Evolutionary conservation across 1,139 yeast genomes (phyloP), one percentile per base, ranked within the genome.

Genomic region (Yueomyces sp.): DNA sequence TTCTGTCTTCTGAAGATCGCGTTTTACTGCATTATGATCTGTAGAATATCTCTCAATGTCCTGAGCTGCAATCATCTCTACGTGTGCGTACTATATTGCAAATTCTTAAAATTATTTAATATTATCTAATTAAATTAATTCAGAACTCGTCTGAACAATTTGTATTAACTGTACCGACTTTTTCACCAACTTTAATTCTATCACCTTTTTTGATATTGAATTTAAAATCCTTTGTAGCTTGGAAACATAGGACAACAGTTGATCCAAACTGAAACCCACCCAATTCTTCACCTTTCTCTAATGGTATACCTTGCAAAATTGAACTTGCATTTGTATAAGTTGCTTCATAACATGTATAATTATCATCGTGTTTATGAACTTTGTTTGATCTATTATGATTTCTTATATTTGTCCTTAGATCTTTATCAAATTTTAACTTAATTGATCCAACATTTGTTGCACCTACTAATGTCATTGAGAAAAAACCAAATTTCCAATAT

Each of bases 391-490:
- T 19, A 19, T 19, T 19, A 19, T 19, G 19, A 6, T 6, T 29
- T 37, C 48, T 54, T n/a, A 50, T 53, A 39, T 93, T 93, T 4
- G 98, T 93, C 44, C 81, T 76, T 56, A 93, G 73, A 57, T 86
- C 91, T 63, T 83, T 81, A 65, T 93, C 99, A 56, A 93, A 93
- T 59, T 89, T 86, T 50, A 93, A 75, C 46, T 83, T 78, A 51
- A 93, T 91, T 55, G 95, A 82, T 25, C 99, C 99, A 36, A 93
- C 99, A 62, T 93, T 93, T 4, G 98, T 93, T 30, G 99, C 99
- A 28, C 99, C 99, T 8, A 93, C 98, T 0, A 98, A 97, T 2
- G 95, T 89, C 99, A 93, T 93, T 49, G 95, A 82, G 67, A 91
- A 91, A 59, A 93, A 93, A 0, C 99, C 99, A 62, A 91, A 75